Evolutionary conservation across 768 basidiomycete species (phyloP).

Genomic region (Tulasnella sp.): DNA sequence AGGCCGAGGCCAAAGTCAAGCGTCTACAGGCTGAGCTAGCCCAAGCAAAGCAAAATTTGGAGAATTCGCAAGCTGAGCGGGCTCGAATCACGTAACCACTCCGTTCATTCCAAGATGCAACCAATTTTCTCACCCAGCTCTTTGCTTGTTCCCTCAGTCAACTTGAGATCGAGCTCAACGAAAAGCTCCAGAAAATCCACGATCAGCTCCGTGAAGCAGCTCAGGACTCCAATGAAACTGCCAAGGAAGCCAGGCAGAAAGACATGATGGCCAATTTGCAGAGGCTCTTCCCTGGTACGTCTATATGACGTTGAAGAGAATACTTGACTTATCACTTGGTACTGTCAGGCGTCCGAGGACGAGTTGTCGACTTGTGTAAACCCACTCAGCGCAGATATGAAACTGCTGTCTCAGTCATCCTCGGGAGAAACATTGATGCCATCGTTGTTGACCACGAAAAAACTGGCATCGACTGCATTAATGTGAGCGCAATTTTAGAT

Average conservation of each 20-base stretch:
- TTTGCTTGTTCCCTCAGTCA: slow-evolving; percentile 48
- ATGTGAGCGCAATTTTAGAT: slow-evolving; percentile 48
- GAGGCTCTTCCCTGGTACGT: slow-evolving; percentile 78
- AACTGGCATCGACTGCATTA: slow-evolving; percentile 95
- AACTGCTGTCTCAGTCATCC: slow-evolving; percentile 81
- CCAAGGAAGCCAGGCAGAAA: slow-evolving; percentile 76
- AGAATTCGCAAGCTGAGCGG: slow-evolving; percentile 80
- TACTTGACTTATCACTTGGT: background rate
- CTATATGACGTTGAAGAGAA: background rate
- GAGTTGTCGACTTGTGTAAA: slow-evolving; percentile 91
- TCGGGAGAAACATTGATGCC: slow-evolving; percentile 92
- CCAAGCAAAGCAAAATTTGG: slow-evolving; percentile 67
- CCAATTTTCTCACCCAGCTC: background rate
- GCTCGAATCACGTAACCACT: slow-evolving; percentile 64
- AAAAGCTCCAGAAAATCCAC: slow-evolving; percentile 79
- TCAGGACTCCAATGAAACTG: slow-evolving; percentile 80
- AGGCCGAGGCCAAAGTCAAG: slow-evolving; percentile 58
- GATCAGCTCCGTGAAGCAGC: slow-evolving; percentile 85
- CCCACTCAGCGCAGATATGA: slow-evolving; percentile 91
- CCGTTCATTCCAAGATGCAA: background rate
- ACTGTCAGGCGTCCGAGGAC: slow-evolving; percentile 77
- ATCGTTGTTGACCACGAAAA: slow-evolving; percentile 96
- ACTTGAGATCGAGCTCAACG: slow-evolving; percentile 86
- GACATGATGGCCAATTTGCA: slow-evolving; percentile 81
- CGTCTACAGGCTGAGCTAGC: slow-evolving; percentile 58